Conservation (phyloP, 2,329 filamentous ascomycete species). For the Thelonectria blattea region DNA sequence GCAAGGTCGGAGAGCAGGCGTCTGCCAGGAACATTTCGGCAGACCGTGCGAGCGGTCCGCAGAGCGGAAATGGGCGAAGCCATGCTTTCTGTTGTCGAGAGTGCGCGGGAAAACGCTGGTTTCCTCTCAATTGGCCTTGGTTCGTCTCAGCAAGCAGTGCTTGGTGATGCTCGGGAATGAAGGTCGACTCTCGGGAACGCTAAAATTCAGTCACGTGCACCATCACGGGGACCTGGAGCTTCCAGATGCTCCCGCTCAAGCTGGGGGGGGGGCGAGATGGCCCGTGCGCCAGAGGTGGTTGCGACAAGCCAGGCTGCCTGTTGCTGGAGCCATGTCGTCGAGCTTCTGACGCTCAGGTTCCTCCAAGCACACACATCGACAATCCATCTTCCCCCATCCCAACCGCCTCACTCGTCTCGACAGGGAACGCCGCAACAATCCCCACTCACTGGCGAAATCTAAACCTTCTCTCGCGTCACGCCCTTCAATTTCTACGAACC, state of each 20-base stretch:
- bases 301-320: conserved; percentile 47
- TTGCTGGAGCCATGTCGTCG: conserved; percentile 39
- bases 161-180: conserved; percentile 33
- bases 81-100: conserved; percentile 52
- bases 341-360: conserved; percentile 27
- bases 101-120: conserved; percentile 40
- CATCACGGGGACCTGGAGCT: conserved; percentile 32
- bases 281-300: conserved; percentile 36
- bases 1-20: conserved; percentile 78
- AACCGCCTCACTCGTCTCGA: neutral
- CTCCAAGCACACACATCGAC: conserved; percentile 11
- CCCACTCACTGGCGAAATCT: conserved; percentile 7
- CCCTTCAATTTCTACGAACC: conserved; percentile 5
- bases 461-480: conserved; percentile 6
- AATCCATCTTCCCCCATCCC: neutral
- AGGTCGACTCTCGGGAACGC: conserved; percentile 35
- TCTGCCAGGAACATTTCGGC: conserved; percentile 55
- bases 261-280: conserved; percentile 8
- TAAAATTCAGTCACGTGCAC: conserved; percentile 37
- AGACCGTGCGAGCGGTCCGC: conserved; percentile 58
- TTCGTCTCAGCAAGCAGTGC: conserved; percentile 32
- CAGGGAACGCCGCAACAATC: conserved; percentile 8
- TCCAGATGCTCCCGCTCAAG: neutral
- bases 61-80: conserved; percentile 62
- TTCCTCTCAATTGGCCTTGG: conserved; percentile 42